Base-by-base conservation (phyloP, 2,329 filamentous ascomycete species). In the Fonsecaea erecta region DNA sequence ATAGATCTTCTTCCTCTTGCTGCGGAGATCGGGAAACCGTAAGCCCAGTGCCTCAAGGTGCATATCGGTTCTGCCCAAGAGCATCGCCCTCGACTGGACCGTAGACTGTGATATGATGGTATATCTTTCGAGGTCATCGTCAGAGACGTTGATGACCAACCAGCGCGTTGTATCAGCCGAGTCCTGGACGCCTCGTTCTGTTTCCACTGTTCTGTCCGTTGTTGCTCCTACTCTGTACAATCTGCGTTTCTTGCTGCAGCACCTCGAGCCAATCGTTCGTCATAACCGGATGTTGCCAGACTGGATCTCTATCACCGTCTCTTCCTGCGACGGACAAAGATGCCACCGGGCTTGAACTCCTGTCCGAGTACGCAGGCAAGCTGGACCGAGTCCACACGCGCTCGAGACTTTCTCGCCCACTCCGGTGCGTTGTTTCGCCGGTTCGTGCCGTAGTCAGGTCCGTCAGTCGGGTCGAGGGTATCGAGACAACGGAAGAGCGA, bases 271-370 rank as follows among this genome's bases (percentile, higher is more conserved):
- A 69, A 32, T 67, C 54, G 26, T 48, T 63, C 30, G 53, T 34
- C 67, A 69, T 69, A 3, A 69, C 67, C 3, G 67, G 67, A 52
- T 69, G 67, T 54, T 51, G 52, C 64, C 64, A 61, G 89, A 90
- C 0, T 87, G 87, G 0, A 74, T 81, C 74, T 78, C 79, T 60
- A 81, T 78, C 53, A 85, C 82, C 72, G 83, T 72, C 68, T 73
- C 72, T 52, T 70, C 48, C 35, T 67, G 63, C 35, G 75, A 65
- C 62, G 76, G 60, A 65, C 71, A 30, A 58, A 3, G 62, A 34
- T 1, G 34, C 62, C n/a, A n/a, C n/a, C 1, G 64, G 64, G 34
- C 62, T 67, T 34, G 67, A 43, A 63, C 64, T 67, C 35, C 67
- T 60, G 30, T 69, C 64, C 43, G 67, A 65, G 55, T 58, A 58